Percentiles rank a stretch among this genome's conserved stretches.
phyloP scores from a whole-genome alignment of 225 moss, liverwort and hornwort genomes.

The Antitrichia curtipendula region DNA sequence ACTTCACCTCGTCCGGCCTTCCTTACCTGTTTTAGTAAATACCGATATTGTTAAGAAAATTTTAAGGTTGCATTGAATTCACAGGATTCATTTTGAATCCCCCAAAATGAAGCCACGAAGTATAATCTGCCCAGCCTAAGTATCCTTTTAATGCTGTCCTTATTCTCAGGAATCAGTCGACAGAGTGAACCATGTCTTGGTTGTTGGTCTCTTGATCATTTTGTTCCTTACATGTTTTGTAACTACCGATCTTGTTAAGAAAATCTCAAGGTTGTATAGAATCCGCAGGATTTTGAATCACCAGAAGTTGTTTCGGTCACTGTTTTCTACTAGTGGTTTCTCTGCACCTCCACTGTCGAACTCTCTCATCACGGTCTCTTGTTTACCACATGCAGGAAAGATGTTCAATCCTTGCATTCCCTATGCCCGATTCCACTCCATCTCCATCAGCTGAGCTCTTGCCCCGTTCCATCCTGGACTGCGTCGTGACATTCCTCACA shows the following conservation, averaged over 20 bases:
- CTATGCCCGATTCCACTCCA: constrained; percentile 15
- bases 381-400: constrained; percentile 33
- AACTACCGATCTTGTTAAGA: not conserved
- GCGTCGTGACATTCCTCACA: constrained; percentile 36
- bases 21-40: not conserved
- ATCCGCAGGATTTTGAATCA: not conserved
- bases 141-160: not conserved
- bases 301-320: not conserved
- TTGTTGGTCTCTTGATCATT: not conserved
- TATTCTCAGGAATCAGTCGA: not conserved
- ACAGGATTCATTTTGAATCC: not conserved
- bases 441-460: constrained; percentile 11
- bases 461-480: constrained; percentile 43
- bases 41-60: not conserved
- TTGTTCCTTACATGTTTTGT: not conserved
- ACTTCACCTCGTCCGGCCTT: not conserved
- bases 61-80: not conserved
- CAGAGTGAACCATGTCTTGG: not conserved
- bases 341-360: not conserved
- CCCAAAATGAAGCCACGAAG: not conserved
- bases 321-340: not conserved
- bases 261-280: not conserved
- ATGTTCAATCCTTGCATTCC: constrained; percentile 47
- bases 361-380: not conserved
- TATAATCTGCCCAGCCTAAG: not conserved